Evolutionary conservation across 176 grass and related monocot genomes (phyloP).

Genomic region (Cocos nucifera): DNA sequence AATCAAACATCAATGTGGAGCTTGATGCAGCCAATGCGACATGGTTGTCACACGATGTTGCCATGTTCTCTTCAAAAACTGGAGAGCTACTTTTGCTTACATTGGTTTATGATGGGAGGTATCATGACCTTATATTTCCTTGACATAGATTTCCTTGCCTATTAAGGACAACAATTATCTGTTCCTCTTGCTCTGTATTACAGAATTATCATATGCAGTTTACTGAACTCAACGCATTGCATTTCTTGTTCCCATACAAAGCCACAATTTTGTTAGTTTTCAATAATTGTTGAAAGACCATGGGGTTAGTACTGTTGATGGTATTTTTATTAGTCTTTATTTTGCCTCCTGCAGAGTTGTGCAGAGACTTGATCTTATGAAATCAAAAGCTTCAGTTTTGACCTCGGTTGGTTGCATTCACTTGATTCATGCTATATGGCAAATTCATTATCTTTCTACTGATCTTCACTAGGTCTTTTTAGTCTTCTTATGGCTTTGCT

Average conservation of each 20-base stretch:
- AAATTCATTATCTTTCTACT: too few relatives aligned
- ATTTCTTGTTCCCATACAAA: neutral
- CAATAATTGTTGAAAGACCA: neutral
- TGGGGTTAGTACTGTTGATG: too few relatives aligned
- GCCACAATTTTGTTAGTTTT: neutral
- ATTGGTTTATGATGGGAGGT: slow-evolving; percentile 76
- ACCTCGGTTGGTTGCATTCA: slow-evolving; percentile 62
- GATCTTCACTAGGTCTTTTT: too few relatives aligned
- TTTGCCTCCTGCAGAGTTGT: slow-evolving; percentile 45
- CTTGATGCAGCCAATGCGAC: slow-evolving; percentile 87
- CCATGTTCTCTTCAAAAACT: slow-evolving; percentile 75
- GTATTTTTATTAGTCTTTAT: too few relatives aligned
- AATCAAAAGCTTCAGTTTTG: slow-evolving; percentile 85
- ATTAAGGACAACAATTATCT: neutral
- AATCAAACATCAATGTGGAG: slow-evolving; percentile 70
- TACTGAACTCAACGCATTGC: neutral
- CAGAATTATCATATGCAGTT: neutral
- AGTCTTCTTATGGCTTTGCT: too few relatives aligned
- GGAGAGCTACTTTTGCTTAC: slow-evolving; percentile 81
- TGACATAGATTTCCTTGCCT: neutral
- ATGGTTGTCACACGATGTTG: slow-evolving; percentile 78
- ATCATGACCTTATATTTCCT: neutral
- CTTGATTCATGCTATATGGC: neutral
- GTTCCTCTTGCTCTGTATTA: neutral
- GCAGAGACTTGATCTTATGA: slow-evolving; percentile 92